Evolutionary conservation across 1,284 basidiomycete species (phyloP).

Genomic region (Lentinus polychrous): DNA sequence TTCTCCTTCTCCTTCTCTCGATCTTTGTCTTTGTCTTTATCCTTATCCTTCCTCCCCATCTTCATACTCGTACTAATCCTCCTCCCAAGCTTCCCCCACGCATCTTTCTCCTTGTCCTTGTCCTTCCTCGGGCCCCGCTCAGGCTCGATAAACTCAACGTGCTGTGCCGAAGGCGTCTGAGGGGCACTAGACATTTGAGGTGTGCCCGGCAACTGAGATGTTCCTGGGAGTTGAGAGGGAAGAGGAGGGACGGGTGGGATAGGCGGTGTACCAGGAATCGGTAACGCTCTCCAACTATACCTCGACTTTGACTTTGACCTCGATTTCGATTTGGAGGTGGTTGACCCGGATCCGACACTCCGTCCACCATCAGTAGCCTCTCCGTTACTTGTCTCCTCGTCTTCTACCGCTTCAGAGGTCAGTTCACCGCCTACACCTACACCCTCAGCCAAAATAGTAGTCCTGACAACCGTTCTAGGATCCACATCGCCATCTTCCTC

Average conservation of each 20-base stretch:
- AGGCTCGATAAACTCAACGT: constrained; percentile 17
- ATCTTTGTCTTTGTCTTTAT: too few species aligned
- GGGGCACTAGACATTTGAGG: too few species aligned
- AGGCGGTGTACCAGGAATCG: not conserved
- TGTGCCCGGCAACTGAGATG: too few species aligned
- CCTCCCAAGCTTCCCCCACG: constrained; percentile 54
- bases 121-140: not conserved
- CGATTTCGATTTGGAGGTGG: too few species aligned
- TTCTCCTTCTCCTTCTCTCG: constrained; percentile 13
- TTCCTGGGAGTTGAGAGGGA: too few species aligned
- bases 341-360: too few species aligned
- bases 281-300: too few species aligned
- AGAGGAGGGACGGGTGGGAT: not conserved
- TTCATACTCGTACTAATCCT: constrained; percentile 45
- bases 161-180: constrained; percentile 2
- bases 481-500: constrained; percentile 12
- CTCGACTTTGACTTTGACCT: too few species aligned
- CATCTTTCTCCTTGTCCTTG: constrained; percentile 30
- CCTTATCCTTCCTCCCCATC: constrained; percentile 30
- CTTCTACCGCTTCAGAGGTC: constrained; percentile 9
- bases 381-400: constrained; percentile 6
- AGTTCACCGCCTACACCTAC: not conserved
- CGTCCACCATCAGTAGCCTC: too few species aligned
- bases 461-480: not conserved
- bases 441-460: not conserved